These are phyloP conservation scores for Hyphopichia pseudoburtonii DNA, from an alignment of 1,139 yeast genomes.

Conservation along the genomic window DNA sequence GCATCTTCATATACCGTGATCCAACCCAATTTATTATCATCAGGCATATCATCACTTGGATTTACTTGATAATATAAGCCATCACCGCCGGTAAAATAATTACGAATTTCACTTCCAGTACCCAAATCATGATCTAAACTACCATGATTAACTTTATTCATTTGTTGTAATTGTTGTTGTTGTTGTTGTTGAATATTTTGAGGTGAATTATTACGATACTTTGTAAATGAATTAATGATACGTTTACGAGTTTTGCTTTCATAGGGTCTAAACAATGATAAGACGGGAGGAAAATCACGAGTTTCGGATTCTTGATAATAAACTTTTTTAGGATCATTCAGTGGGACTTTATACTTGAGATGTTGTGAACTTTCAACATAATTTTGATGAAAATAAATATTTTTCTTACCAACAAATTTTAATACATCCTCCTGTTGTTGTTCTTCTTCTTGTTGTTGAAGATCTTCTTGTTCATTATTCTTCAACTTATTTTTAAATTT, in stretches of 20 bases:
- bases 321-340: constrained; percentile 25
- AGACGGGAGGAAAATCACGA: constrained; percentile 35
- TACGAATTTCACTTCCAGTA: constrained; percentile 30
- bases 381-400: constrained; percentile 33
- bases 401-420: constrained; percentile 26
- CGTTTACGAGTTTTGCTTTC: constrained; percentile 45
- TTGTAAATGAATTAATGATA: constrained; percentile 26
- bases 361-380: constrained; percentile 14
- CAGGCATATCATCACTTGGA: constrained; percentile 61
- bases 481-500: constrained; percentile 16
- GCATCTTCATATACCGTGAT: constrained; percentile 55
- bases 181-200: neutral
- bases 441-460: neutral
- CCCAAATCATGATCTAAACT: constrained; percentile 23
- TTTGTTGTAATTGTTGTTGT: constrained; percentile 2
- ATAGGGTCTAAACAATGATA: constrained; percentile 55
- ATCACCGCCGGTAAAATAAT: constrained; percentile 54
- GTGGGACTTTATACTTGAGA: constrained; percentile 13
- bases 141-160: constrained; percentile 7
- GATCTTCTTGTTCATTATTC: constrained; percentile 9
- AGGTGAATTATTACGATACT: constrained; percentile 1
- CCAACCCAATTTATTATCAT: constrained; percentile 63
- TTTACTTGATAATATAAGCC: constrained; percentile 45
- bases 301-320: constrained; percentile 28
- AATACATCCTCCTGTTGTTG: constrained; percentile 20